Conservation (phyloP, 2,329 filamentous ascomycete genomes). For the Diaporthe vaccinii region DNA sequence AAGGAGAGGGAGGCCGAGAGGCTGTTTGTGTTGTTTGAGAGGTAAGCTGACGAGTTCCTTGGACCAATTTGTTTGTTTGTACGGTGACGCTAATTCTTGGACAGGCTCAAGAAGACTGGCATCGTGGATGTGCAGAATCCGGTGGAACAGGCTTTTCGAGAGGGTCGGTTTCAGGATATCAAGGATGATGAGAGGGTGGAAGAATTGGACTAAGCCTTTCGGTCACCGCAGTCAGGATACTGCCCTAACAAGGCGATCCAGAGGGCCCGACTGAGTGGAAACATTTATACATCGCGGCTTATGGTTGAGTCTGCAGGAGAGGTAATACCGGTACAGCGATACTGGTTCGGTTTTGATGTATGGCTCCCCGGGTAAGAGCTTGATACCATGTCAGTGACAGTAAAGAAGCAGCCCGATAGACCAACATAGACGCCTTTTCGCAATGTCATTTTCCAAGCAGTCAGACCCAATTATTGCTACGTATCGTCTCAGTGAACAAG, state of each 20-base stretch:
- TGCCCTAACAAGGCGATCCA: conserved; percentile 34
- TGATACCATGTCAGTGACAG: not conserved
- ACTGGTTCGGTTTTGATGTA: not conserved
- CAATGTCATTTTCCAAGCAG: not conserved
- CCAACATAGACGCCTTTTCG: not conserved
- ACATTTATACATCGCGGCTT: not conserved
- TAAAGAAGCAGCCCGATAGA: not conserved
- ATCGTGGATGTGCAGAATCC: conserved; percentile 85
- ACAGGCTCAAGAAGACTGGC: conserved; percentile 77
- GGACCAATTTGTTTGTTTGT: not conserved
- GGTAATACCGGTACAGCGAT: not conserved
- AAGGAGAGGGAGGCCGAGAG: conserved; percentile 92
- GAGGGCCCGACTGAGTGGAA: conserved; percentile 32
- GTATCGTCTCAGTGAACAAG: not conserved
- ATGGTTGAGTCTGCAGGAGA: not conserved
- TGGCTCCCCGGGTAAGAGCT: not conserved
- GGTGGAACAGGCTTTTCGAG: conserved; percentile 76
- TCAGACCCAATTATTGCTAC: not conserved
- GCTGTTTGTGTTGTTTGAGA: conserved; percentile 91
- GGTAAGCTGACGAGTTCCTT: conserved; percentile 61
- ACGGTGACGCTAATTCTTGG: conserved; percentile 40
- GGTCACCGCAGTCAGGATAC: not conserved
- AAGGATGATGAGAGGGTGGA: conserved; percentile 67
- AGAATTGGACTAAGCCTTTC: conserved; percentile 53
- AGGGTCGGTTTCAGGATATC: conserved; percentile 80